phyloP scores from a whole-genome alignment of 2,329 filamentous ascomycete genomes.

The Fusarium incarnatum region DNA sequence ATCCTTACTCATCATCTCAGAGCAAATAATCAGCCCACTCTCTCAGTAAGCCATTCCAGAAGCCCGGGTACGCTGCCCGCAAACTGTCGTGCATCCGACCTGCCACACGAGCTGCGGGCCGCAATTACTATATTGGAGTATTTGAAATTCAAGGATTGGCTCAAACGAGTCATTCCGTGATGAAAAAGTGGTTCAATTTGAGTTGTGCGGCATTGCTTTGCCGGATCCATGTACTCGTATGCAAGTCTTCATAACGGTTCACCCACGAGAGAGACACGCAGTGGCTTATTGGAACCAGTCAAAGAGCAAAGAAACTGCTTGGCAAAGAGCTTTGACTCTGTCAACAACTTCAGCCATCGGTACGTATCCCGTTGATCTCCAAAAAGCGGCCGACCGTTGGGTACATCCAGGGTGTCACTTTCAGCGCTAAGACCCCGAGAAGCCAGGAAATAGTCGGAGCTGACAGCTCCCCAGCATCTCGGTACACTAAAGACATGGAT shows the following conservation, averaged over 20 bases:
- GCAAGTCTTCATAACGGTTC: not conserved
- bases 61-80: not conserved
- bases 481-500: constrained; percentile 1
- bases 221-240: not conserved
- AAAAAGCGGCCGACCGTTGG: constrained; percentile 1
- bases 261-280: not conserved
- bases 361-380: not conserved
- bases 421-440: not conserved
- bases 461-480: not conserved
- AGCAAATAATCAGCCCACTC: not conserved
- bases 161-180: not conserved
- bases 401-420: not conserved
- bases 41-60: constrained; percentile 6
- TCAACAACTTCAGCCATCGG: not conserved
- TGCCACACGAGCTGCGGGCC: not conserved
- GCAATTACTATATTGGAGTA: constrained; percentile 1
- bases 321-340: constrained; percentile 3
- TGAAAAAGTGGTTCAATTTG: not conserved
- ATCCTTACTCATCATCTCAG: not conserved
- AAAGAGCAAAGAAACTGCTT: not conserved
- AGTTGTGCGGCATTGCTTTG: constrained; percentile 3
- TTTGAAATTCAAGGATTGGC: not conserved
- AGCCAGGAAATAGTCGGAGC: constrained; percentile 1
- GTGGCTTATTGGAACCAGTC: not conserved
- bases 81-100: not conserved